Evolutionary conservation across 2,329 filamentous ascomycete species (phyloP), one percentile per base, ranked within the genome.

Genomic region (Apiospora phragmitis): DNA sequence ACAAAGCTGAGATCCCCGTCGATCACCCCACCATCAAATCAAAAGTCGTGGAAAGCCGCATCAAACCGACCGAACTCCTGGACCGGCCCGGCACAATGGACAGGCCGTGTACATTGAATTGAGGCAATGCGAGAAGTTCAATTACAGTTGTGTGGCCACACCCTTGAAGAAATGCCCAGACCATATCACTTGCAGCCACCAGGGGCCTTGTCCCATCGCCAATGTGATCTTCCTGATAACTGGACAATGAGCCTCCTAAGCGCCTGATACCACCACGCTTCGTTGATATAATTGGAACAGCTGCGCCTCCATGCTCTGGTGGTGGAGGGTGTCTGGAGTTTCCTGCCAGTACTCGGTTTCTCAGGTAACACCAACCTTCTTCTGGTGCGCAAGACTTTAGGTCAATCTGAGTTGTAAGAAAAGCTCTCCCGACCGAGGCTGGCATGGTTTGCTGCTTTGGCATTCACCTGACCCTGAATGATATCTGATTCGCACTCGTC

Each of bases 181-280:
- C 43, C 43, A 9, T 65, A 21, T 16, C 29, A 38, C 18, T n/a
- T n/a, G 59, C 18, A 24, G 24, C 4, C 32, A 4, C 4, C 21
- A 41, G 14, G 14, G 38, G 38, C 2, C 38, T 41, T 11, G 8
- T 41, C 38, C 38, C 38, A 41, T 9, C 26, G 43, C 59, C 14
- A 38, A 26, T 71, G 70, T 66, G 67, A 66, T 69, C n/a, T 35
- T 41, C 24, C 18, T 12, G 42, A 65, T 68, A 66, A 70, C 29
- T 70, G 69, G 69, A 35, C 49, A 24, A 59, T 41, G 9, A 2
- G 16, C 66, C 18, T 18, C 16, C 47, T 67, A 71, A 68, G 70
- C 70, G 70, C 67, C 67, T 26, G 29, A 41, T 24, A 65, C 45
- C 59, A 71, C 67, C 67, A 69, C 67, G 65, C 59, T 16, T 42